Conservation (phyloP, 2,329 filamentous ascomycete species). For the Aspergillus amoenus region DNA sequence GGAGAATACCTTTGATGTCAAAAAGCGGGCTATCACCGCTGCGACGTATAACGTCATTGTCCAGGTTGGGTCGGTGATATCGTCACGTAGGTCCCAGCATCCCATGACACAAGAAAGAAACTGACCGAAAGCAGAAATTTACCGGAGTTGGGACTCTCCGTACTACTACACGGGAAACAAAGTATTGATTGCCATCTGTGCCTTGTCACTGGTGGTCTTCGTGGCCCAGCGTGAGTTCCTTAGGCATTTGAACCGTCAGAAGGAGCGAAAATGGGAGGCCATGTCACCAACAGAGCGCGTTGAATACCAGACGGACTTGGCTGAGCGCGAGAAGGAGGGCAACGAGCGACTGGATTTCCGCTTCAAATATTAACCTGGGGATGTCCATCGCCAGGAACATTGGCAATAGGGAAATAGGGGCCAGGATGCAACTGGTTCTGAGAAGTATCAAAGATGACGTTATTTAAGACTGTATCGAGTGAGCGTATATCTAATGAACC, state of each 20-base stretch:
- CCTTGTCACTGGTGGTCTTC: conserved; percentile 48
- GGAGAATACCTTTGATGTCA: conserved; percentile 30
- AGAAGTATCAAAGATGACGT: not conserved
- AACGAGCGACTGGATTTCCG: conserved; percentile 54
- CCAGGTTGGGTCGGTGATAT: conserved; percentile 30
- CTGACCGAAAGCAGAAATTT: conserved; percentile 42
- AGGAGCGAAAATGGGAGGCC: conserved; percentile 47
- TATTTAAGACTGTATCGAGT: not conserved
- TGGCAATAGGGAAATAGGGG: not conserved
- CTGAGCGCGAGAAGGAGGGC: conserved; percentile 47
- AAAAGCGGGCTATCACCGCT: conserved; percentile 29
- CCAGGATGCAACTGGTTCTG: not conserved
- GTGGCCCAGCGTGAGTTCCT: conserved; percentile 49
- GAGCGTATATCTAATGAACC: not conserved
- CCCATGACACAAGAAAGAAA: not conserved
- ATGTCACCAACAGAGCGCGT: conserved; percentile 49
- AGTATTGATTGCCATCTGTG: conserved; percentile 53
- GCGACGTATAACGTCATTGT: conserved; percentile 38
- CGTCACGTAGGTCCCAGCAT: conserved; percentile 24
- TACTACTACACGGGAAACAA: conserved; percentile 58
- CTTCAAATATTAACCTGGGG: conserved; percentile 44
- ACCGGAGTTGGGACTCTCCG: conserved; percentile 50
- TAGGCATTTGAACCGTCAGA: conserved; percentile 49
- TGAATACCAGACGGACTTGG: conserved; percentile 49
- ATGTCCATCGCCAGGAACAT: too few relatives aligned